Evolutionary conservation across 164 flowering plant genomes (phyloP).

Genomic region (Macadamia tetraphylla): DNA sequence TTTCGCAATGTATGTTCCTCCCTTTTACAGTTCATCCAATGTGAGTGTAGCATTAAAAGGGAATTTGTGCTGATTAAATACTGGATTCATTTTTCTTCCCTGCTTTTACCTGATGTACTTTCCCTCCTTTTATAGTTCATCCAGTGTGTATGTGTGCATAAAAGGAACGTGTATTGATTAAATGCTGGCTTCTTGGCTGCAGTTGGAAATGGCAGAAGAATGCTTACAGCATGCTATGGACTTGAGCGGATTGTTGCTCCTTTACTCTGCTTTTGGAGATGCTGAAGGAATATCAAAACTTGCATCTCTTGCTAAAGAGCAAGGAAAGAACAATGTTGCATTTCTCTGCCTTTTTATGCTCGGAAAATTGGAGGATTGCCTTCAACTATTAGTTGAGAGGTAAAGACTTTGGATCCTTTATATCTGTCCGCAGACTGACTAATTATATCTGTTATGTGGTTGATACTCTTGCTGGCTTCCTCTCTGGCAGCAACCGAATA

Average conservation of each 20-base stretch:
- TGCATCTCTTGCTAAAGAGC: slow-evolving; percentile 81
- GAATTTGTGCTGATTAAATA: too few species aligned
- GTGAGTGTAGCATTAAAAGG: too few species aligned
- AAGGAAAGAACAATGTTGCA: slow-evolving; percentile 95
- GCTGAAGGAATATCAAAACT: slow-evolving; percentile 79
- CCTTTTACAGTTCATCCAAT: neutral
- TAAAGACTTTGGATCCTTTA: slow-evolving; percentile 18
- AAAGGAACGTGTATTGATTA: neutral
- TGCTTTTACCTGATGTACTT: too few species aligned
- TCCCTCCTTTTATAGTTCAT: too few species aligned
- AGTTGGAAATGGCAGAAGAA: slow-evolving; percentile 96
- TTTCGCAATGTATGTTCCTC: neutral
- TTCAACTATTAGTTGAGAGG: slow-evolving; percentile 93
- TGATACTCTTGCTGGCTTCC: neutral
- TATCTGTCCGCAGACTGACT: neutral
- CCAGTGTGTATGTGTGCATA: too few species aligned
- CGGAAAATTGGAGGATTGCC: slow-evolving; percentile 92
- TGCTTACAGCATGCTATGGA: slow-evolving; percentile 84
- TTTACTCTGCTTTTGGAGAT: slow-evolving; percentile 93
- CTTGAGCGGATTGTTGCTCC: slow-evolving; percentile 86
- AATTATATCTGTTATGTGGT: neutral
- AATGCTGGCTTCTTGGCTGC: slow-evolving; percentile 25
- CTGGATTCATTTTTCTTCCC: too few species aligned
- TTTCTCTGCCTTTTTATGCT: slow-evolving; percentile 88
- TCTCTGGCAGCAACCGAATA: slow-evolving; percentile 80